A percentile compares a stretch with the other conserved stretches of the same genome.
phyloP scores from a whole-genome alignment of 768 basidiomycete genomes.

The Boletus tylopilopsis region DNA sequence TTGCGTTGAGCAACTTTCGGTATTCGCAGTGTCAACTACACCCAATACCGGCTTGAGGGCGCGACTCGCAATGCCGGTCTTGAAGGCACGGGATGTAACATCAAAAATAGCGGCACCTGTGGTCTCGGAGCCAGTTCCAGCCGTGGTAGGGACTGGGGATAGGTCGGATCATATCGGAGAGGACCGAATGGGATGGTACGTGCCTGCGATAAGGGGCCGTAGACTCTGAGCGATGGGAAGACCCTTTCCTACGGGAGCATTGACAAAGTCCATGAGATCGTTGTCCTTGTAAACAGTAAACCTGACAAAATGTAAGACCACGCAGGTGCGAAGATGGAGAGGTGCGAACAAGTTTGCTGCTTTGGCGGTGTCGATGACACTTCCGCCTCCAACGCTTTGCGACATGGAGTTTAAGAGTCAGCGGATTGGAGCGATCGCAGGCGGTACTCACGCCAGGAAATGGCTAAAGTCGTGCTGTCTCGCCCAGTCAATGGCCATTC shows the following conservation, averaged over 20 bases:
- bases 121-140: conserved; percentile 92
- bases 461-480: conserved; percentile 87
- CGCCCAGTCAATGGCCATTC: conserved; percentile 85
- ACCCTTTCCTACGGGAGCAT: conserved; percentile 93
- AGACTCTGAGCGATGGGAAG: conserved; percentile 72
- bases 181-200: conserved; percentile 8
- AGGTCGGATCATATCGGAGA: neutral
- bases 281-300: conserved; percentile 91
- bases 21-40: conserved; percentile 86
- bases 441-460: conserved; percentile 71
- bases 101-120: conserved; percentile 94
- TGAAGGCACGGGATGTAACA: conserved; percentile 88
- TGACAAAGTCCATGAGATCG: conserved; percentile 94
- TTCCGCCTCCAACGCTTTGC: conserved; percentile 82
- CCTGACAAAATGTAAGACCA: conserved; percentile 35
- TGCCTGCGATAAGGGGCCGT: conserved; percentile 80
- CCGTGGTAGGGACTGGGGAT: conserved; percentile 59
- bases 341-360: conserved; percentile 76
- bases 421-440: neutral
- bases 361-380: conserved; percentile 94
- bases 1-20: conserved; percentile 84
- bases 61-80: conserved; percentile 93
- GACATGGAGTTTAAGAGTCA: neutral
- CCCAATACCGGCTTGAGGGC: conserved; percentile 89
- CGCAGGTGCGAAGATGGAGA: neutral